A percentile compares a stretch with the other conserved stretches of the same genome.
Conservation (phyloP, 805 yeast genomes). For the Nakazawaea holstii region DNA sequence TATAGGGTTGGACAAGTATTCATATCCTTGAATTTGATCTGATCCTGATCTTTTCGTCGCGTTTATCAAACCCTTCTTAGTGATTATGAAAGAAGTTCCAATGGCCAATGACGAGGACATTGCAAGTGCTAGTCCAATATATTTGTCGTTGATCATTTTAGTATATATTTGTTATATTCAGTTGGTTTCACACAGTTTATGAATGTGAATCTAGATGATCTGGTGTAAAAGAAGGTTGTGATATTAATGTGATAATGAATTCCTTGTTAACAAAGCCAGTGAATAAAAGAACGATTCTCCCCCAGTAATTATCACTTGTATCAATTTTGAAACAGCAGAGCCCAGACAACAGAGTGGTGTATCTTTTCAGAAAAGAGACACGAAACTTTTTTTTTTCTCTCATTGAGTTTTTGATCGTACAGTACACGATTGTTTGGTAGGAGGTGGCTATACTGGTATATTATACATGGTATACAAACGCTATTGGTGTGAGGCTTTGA, state of each 20-base stretch:
- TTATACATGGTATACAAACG: not conserved
- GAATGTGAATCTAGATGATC: not conserved
- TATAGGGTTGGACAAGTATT: slow-evolving; percentile 75
- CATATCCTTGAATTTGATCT: slow-evolving; percentile 62
- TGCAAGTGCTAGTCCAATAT: slow-evolving; percentile 84
- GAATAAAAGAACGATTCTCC: too few relatives aligned
- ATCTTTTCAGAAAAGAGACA: not conserved
- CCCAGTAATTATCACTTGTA: too few relatives aligned
- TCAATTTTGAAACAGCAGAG: too few relatives aligned
- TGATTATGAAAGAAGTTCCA: slow-evolving; percentile 84
- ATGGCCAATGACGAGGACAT: slow-evolving; percentile 84
- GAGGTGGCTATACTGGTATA: too few relatives aligned
- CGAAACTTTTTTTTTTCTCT: not conserved
- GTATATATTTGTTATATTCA: not conserved
- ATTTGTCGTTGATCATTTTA: slow-evolving; percentile 64
- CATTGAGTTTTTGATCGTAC: too few relatives aligned
- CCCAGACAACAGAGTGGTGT: too few relatives aligned
- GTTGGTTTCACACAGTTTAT: not conserved
- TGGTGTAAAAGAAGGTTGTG: not conserved
- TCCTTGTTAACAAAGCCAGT: too few relatives aligned
- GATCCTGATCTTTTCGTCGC: slow-evolving; percentile 60
- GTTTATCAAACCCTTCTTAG: slow-evolving; percentile 78
- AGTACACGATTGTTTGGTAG: too few relatives aligned
- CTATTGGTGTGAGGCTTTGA: not conserved
- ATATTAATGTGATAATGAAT: too few relatives aligned